phyloP scores from a whole-genome alignment of 352 stramenopile genomes.

The Pythium angustatum region DNA sequence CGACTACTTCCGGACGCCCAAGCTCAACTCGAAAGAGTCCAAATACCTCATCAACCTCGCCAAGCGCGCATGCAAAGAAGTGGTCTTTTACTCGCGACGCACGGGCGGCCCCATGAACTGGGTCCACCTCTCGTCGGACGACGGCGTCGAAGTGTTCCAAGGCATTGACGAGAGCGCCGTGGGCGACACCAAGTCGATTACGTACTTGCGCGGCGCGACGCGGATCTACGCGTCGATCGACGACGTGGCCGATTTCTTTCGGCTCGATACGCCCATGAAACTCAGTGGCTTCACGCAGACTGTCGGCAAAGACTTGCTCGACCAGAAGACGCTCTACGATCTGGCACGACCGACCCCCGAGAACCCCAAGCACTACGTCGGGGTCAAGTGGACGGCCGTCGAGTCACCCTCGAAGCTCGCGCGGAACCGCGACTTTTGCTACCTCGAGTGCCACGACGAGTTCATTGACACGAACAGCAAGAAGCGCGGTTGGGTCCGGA shows the following conservation, averaged over 20 bases:
- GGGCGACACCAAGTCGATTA: constrained; percentile 43
- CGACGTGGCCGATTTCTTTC: constrained; percentile 82
- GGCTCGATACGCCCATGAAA: constrained; percentile 71
- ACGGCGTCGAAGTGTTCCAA: constrained; percentile 77
- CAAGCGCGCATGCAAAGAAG: constrained; percentile 83
- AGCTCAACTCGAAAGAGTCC: constrained; percentile 60
- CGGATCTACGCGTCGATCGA: constrained; percentile 78
- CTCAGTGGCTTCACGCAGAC: constrained; percentile 67
- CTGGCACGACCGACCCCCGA: constrained; percentile 60
- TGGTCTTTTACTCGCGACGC: constrained; percentile 80
- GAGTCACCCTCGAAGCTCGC: constrained; percentile 76
- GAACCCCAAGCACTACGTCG: constrained; percentile 85
- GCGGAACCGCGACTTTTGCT: constrained; percentile 81
- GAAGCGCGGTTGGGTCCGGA: constrained; percentile 73
- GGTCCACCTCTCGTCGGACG: constrained; percentile 68
- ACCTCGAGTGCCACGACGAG: constrained; percentile 83
- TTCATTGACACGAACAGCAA: constrained; percentile 77
- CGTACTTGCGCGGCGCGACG: constrained; percentile 66
- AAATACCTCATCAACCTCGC: constrained; percentile 70
- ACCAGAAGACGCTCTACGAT: constrained; percentile 76
- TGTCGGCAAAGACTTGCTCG: constrained; percentile 74
- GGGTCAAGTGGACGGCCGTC: constrained; percentile 79
- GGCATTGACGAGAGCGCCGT: constrained; percentile 51
- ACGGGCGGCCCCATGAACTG: constrained; percentile 73
- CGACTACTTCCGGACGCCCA: constrained; percentile 66